Percentiles rank a stretch among this genome's conserved stretches.
phyloP scores from a whole-genome alignment of 345 rosid genomes.

The Sonneratia caseolaris region DNA sequence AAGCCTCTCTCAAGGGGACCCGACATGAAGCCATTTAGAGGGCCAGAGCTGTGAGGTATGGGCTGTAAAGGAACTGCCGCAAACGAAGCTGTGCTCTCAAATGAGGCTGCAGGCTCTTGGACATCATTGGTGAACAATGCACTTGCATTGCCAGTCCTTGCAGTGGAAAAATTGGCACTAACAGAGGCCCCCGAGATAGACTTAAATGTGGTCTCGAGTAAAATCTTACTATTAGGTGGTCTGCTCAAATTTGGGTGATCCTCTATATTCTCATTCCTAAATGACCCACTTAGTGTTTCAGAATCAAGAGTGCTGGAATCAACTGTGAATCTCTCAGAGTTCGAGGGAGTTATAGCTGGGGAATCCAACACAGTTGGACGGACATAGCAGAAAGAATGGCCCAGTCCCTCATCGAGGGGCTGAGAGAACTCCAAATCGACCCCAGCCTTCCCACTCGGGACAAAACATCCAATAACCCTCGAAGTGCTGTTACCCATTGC shows the following conservation, averaged over 20 bases:
- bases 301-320: conserved; percentile 95
- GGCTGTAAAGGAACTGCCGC: conserved; percentile 93
- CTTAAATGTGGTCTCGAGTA: conserved; percentile 83
- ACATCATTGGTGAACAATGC: conserved; percentile 55
- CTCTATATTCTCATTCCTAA: conserved; percentile 65
- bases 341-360: conserved; percentile 82
- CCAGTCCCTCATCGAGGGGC: conserved; percentile 88
- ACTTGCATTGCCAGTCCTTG: conserved; percentile 78
- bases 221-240: conserved; percentile 29
- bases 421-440: conserved; percentile 77
- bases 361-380: conserved; percentile 79
- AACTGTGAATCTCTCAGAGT: conserved; percentile 89
- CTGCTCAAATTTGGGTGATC: conserved; percentile 53
- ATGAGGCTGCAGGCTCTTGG: conserved; percentile 90
- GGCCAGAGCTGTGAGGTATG: conserved; percentile 82
- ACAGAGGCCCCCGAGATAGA: conserved; percentile 97
- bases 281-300: conserved; percentile 74
- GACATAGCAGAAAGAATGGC: conserved; percentile 95
- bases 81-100: conserved; percentile 91
- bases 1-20: conserved; percentile 91
- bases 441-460: conserved; percentile 69
- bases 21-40: conserved; percentile 77
- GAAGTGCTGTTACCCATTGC: conserved; percentile 92
- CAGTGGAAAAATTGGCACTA: conserved; percentile 93
- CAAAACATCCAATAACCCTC: conserved; percentile 89